phyloP scores from a whole-genome alignment of 257 asterid genomes.

The Perilla frutescens region DNA sequence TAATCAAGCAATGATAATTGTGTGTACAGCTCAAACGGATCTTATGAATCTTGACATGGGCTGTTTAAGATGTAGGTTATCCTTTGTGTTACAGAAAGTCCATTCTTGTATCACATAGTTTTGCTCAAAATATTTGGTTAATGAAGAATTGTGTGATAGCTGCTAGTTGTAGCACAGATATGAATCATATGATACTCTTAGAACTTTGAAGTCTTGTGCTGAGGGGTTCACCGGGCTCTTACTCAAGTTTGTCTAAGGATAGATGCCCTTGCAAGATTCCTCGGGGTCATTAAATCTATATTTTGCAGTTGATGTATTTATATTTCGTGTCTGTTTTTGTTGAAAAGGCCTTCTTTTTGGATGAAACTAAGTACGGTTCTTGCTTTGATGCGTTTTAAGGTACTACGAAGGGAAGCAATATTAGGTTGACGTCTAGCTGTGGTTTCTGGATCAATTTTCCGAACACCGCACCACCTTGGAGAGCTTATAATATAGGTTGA shows the following conservation, averaged over 20 bases:
- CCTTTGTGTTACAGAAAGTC: too few relatives aligned
- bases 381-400: conserved; percentile 47
- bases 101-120: too few relatives aligned
- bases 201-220: too few relatives aligned
- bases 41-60: not conserved
- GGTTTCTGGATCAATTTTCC: conserved; percentile 4
- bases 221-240: not conserved
- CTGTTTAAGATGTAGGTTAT: not conserved
- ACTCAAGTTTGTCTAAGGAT: not conserved
- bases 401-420: conserved; percentile 79
- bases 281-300: not conserved
- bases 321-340: not conserved
- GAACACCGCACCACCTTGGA: conserved; percentile 2
- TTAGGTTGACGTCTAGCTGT: conserved; percentile 53
- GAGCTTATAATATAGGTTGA: not conserved
- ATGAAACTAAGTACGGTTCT: not conserved
- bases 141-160: not conserved
- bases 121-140: too few relatives aligned
- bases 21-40: not conserved
- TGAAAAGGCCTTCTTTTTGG: not conserved
- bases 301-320: not conserved
- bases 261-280: not conserved
- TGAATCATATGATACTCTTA: too few relatives aligned
- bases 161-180: not conserved
- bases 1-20: not conserved